phyloP scores from a whole-genome alignment of 116 monocot species.

The Cymodocea nodosa region DNA sequence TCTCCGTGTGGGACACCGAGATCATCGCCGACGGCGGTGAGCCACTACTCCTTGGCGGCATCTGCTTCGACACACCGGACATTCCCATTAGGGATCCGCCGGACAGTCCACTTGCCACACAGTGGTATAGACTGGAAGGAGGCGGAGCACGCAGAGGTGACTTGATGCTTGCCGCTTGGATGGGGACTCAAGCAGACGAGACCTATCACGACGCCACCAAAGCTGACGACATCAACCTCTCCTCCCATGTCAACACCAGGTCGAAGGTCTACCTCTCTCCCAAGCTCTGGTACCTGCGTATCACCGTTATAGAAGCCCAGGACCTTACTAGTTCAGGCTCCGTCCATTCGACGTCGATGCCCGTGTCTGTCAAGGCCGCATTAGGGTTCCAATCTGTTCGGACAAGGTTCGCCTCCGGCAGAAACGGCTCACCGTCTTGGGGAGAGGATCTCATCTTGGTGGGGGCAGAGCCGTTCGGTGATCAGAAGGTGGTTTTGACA shows the following conservation, averaged over 20 bases:
- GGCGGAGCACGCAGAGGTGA: conserved; percentile 28
- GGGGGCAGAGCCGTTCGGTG: conserved; percentile 60
- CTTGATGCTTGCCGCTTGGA: conserved; percentile 87
- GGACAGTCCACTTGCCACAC: conserved; percentile 62
- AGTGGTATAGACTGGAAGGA: conserved; percentile 91
- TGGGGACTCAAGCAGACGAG: conserved; percentile 86
- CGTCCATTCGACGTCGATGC: neutral
- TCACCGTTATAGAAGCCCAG: conserved; percentile 61
- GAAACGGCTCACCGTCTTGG: conserved; percentile 57
- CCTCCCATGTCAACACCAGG: conserved; percentile 19
- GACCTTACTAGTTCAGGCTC: conserved; percentile 9
- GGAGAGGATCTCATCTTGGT: conserved; percentile 82
- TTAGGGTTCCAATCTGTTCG: conserved; percentile 44
- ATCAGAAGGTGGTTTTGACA: conserved; percentile 32
- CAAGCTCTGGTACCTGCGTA: conserved; percentile 83
- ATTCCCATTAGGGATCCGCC: conserved; percentile 49
- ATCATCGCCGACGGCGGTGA: conserved; percentile 16
- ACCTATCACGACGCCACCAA: conserved; percentile 45
- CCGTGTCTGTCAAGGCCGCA: conserved; percentile 30
- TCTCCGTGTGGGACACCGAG: conserved; percentile 64
- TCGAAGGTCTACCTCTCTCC: conserved; percentile 84
- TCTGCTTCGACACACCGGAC: conserved; percentile 77
- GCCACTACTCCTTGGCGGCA: conserved; percentile 65
- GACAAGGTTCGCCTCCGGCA: conserved; percentile 25
- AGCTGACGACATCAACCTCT: conserved; percentile 31